Percentiles rank a stretch among this genome's conserved stretches.
phyloP scores from a whole-genome alignment of 106 monocot genomes.

The Dendrobium chrysotoxum region DNA sequence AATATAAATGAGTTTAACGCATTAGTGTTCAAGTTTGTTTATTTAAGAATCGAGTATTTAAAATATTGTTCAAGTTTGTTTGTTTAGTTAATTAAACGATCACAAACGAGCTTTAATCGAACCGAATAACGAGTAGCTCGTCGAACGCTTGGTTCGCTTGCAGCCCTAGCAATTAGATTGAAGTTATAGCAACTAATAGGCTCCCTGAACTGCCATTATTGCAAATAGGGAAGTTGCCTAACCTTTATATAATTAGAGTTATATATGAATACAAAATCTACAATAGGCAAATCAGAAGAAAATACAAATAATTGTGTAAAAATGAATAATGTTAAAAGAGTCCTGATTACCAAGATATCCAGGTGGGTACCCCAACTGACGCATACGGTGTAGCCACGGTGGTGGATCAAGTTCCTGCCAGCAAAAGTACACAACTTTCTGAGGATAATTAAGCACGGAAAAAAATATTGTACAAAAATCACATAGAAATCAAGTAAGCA shows the following conservation, averaged over 20 bases:
- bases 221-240: not conserved
- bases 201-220: not conserved
- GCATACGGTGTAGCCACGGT: slow-evolving; percentile 81
- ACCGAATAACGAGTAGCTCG: too few species aligned
- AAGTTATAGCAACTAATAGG: not conserved
- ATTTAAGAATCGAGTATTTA: too few species aligned
- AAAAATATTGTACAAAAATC: not conserved
- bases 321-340: not conserved
- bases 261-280: too few species aligned
- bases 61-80: too few species aligned
- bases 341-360: slow-evolving; percentile 71
- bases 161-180: too few species aligned
- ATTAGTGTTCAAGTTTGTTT: too few species aligned
- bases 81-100: too few species aligned
- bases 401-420: slow-evolving; percentile 87
- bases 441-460: not conserved
- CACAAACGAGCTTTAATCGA: too few species aligned
- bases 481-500: not conserved
- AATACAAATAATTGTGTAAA: not conserved
- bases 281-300: too few species aligned
- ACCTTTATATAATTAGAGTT: too few species aligned
- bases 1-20: too few species aligned
- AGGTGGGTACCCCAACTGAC: slow-evolving; percentile 85
- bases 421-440: not conserved
- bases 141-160: too few species aligned